Percentiles rank a stretch among this genome's conserved stretches.
These are phyloP conservation scores for Pleodorina starrii DNA, from an alignment of 139 green algal genomes.

Conservation along the genomic window DNA sequence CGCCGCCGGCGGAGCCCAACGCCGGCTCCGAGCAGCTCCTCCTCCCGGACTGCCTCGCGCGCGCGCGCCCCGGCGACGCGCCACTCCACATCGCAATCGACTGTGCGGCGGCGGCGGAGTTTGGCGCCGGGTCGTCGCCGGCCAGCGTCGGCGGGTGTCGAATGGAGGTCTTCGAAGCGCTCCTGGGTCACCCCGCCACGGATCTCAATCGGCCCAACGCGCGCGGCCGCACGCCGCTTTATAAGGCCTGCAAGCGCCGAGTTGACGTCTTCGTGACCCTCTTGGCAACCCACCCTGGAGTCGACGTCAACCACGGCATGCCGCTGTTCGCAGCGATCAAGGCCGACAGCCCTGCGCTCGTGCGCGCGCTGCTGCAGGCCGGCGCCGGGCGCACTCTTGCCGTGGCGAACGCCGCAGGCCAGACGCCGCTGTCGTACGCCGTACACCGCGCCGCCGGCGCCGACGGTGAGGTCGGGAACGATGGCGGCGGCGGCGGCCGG, in stretches of 20 bases:
- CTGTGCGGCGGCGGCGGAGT: neutral
- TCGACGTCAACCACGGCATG: neutral
- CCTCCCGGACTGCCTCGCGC: neutral
- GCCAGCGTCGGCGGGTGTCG: neutral
- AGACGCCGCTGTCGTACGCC: neutral
- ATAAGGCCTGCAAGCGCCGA: conserved; percentile 30
- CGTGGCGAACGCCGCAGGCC: neutral
- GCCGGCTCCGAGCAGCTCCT: neutral
- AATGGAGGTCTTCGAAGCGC: neutral
- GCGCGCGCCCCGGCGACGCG: neutral
- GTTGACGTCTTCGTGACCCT: neutral
- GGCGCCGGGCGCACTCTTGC: neutral
- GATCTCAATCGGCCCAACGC: conserved; percentile 1
- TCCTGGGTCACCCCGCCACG: neutral
- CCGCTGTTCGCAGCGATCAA: conserved; percentile 30
- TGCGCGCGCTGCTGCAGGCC: neutral
- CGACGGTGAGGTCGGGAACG: too few relatives aligned
- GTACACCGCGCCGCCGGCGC: neutral
- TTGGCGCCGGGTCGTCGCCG: neutral
- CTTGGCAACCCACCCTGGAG: neutral
- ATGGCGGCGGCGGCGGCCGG: neutral
- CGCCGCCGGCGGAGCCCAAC: neutral
- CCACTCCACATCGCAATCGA: conserved; percentile 25
- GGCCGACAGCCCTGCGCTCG: neutral
- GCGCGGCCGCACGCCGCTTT: neutral